Percentiles rank a stretch among this genome's conserved stretches.
Evolutionary conservation across 805 yeast genomes (phyloP).

Genomic region (Myxozyma sirexii): DNA sequence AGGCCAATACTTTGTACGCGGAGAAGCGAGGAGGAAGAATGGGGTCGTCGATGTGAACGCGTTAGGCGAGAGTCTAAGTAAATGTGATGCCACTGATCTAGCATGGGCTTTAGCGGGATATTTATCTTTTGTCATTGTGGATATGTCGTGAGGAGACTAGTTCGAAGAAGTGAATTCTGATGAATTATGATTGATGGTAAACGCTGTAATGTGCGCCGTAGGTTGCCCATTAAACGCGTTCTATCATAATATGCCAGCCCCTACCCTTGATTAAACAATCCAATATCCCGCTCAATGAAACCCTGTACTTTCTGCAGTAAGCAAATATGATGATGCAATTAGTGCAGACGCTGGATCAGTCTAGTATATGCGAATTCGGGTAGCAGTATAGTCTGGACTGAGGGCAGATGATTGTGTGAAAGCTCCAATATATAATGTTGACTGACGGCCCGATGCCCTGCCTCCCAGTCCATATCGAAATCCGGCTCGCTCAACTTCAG

Average conservation of each 20-base stretch:
- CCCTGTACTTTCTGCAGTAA: too few species aligned
- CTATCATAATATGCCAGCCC: too few species aligned
- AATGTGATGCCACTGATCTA: conserved; percentile 16
- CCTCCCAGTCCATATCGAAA: not conserved
- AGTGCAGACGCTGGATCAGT: too few species aligned
- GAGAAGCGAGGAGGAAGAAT: conserved; percentile 30
- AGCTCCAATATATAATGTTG: not conserved
- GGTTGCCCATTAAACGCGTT: too few species aligned
- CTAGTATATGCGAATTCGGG: too few species aligned
- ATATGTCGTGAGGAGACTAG: not conserved
- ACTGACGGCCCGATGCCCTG: not conserved
- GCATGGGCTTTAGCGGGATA: conserved; percentile 82
- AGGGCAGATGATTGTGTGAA: too few species aligned
- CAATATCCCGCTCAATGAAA: too few species aligned
- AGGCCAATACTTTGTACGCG: conserved; percentile 49
- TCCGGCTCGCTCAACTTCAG: not conserved
- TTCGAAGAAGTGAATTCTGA: too few species aligned
- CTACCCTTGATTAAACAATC: too few species aligned
- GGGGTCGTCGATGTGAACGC: conserved; percentile 34
- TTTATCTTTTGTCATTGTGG: conserved; percentile 43
- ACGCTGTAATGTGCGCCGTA: too few species aligned
- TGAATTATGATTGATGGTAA: not conserved
- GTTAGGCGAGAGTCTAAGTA: conserved; percentile 3
- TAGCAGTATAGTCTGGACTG: too few species aligned
- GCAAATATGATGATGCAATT: too few species aligned